Evolutionary conservation across 202 grass and related monocot genomes (phyloP).

Genomic region (Saccharum hybrid): DNA sequence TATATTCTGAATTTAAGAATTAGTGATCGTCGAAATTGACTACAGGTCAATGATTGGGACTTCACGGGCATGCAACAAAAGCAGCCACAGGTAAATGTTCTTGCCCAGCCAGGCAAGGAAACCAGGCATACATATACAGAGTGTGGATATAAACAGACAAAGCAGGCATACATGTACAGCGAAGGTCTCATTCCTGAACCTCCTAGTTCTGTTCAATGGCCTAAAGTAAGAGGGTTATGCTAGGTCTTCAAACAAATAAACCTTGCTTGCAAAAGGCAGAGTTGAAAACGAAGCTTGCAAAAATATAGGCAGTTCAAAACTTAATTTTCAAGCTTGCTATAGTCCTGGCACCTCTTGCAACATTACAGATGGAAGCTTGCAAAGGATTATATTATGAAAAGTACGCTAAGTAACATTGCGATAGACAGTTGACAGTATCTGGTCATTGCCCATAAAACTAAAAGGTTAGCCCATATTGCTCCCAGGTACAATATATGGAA

Average conservation of each 20-base stretch:
- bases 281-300: neutral
- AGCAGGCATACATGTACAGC: neutral
- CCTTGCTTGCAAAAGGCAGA: neutral
- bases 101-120: conserved; percentile 9
- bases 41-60: conserved; percentile 7
- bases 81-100: conserved; percentile 10
- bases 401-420: neutral
- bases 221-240: conserved; percentile 11
- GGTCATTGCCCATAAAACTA: neutral
- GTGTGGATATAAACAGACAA: conserved; percentile 29
- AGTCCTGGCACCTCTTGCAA: conserved; percentile 4
- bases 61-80: conserved; percentile 27
- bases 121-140: neutral
- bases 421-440: conserved; percentile 23
- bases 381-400: neutral
- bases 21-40: conserved; percentile 13
- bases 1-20: neutral
- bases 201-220: conserved; percentile 25
- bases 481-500: conserved; percentile 28
- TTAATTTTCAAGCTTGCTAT: neutral
- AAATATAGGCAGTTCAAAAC: neutral
- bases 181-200: conserved; percentile 25
- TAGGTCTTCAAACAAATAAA: neutral
- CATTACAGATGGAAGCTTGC: neutral
- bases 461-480: conserved; percentile 10